These are phyloP conservation scores for Termitomyces sp. DNA, from an alignment of 768 basidiomycete genomes.

Conservation along the genomic window DNA sequence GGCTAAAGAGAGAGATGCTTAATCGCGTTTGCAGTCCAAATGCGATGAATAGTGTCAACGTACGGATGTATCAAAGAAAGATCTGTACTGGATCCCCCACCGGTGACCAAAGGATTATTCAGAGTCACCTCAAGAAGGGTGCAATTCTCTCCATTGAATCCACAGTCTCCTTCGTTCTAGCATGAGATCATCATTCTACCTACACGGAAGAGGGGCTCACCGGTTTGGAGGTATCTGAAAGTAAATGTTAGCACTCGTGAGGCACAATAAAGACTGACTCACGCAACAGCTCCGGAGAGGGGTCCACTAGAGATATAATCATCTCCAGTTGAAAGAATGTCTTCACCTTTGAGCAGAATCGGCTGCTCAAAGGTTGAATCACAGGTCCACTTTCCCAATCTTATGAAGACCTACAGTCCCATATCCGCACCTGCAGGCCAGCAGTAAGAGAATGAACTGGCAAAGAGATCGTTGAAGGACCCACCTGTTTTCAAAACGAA, in stretches of 20 bases:
- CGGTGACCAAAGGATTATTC: constrained; percentile 23
- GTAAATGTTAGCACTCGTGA: background rate
- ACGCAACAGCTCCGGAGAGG: constrained; percentile 30
- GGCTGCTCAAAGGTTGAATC: constrained; percentile 13
- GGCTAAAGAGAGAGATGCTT: constrained; percentile 16
- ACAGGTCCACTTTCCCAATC: background rate
- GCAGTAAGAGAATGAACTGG: background rate
- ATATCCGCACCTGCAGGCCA: constrained; percentile 20
- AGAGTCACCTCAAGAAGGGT: constrained; percentile 32
- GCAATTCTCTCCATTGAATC: constrained; percentile 33
- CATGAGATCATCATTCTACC: background rate
- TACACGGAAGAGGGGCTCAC: constrained; percentile 4
- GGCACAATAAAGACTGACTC: constrained; percentile 1
- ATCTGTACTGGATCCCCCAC: constrained; percentile 28
- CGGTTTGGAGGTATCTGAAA: constrained; percentile 25
- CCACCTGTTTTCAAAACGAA: constrained; percentile 29
- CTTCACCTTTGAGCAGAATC: constrained; percentile 22
- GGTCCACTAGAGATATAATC: constrained; percentile 22
- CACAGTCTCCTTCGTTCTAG: constrained; percentile 22
- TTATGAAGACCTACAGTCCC: constrained; percentile 23
- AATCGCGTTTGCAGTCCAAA: background rate
- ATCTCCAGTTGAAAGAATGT: constrained; percentile 24
- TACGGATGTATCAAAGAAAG: constrained; percentile 36
- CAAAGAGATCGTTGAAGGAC: background rate
- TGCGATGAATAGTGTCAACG: constrained; percentile 14